Evolutionary conservation across 352 stramenopile species (phyloP).

Genomic region (Globisporangium lucens): DNA sequence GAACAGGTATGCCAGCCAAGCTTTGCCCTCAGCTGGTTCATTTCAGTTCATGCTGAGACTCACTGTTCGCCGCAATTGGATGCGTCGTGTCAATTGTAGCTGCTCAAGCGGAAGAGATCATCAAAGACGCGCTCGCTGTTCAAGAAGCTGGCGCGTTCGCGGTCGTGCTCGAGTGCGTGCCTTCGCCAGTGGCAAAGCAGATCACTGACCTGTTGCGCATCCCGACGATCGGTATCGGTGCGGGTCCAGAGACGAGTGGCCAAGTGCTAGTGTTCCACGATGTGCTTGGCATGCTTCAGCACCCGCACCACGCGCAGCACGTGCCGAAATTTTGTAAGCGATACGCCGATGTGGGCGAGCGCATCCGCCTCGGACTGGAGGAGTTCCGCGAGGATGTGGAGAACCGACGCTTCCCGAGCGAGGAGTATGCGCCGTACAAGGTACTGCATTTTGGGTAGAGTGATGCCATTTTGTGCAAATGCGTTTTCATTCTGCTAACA

Average conservation of each 20-base stretch:
- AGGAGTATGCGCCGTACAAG: constrained; percentile 95
- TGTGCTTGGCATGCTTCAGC: constrained; percentile 97
- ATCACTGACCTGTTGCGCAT: constrained; percentile 96
- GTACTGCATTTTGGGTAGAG: constrained; percentile 18
- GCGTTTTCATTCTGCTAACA: background rate
- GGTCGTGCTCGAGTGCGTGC: constrained; percentile 86
- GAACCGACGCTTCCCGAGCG: constrained; percentile 90
- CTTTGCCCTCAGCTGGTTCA: background rate
- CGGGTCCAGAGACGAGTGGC: constrained; percentile 90
- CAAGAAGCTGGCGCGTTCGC: constrained; percentile 96
- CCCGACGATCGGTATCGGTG: constrained; percentile 98
- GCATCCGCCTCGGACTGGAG: constrained; percentile 92
- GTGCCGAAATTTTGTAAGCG: constrained; percentile 99
- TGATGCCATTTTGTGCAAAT: background rate
- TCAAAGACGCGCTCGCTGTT: constrained; percentile 96
- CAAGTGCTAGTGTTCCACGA: constrained; percentile 99
- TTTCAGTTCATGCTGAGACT: background rate
- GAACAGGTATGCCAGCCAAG: constrained; percentile 71
- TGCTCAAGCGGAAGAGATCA: constrained; percentile 84
- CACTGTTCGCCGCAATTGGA: background rate
- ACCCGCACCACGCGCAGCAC: constrained; percentile 95
- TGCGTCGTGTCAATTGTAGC: constrained; percentile 25
- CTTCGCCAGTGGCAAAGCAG: constrained; percentile 87
- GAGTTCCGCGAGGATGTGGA: constrained; percentile 97
- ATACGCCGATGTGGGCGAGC: constrained; percentile 95